Base-by-base conservation (phyloP, 345 rosid genomes). In the Eucalyptus paniculata region DNA sequence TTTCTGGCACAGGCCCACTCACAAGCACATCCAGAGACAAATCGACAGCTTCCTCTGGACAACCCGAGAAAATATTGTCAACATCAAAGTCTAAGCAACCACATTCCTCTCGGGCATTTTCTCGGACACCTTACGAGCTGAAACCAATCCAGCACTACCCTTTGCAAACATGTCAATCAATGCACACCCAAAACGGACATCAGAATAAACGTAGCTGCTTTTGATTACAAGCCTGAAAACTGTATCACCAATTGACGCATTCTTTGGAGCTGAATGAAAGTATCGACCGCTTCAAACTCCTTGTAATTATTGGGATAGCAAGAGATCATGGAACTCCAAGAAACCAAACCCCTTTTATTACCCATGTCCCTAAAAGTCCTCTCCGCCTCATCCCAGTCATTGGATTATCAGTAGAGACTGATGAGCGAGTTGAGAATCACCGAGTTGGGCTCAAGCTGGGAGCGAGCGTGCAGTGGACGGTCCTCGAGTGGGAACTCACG, bases 141-240 rank as follows among this genome's bases (percentile, higher is more conserved):
- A 91, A 50, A 92, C 93, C 58, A 94, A 44, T 91, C 92, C 94
- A 30, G 82, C 51, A 60, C 92, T 86, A 9, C 97, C 97, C 88
- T 92, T 94, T 21, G 89, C 93, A 90, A 93, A 95, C 97, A 96
- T 94, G 49, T 95, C 96, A 50, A 96, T 94, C 91, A 95, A 90
- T 51, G 94, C 95, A 91, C 97, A 95, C 82, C 95, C 97, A n/a
- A 97, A 95, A 88, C 94, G 91, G 6, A 92, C 92, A 91, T 95
- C 95, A 8, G 94, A 90, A 42, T 93, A 92, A 19, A 95, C 91
- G 72, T 91, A 92, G 44, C 96, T 96, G 88, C 91, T 91, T 91
- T 96, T 96, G n/a, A 94, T 32, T 86, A 94, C 83, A 91, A 94
- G 15, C 67, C 16, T 1, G 16, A 0, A 60, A 60, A 12, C 16